Evolutionary conservation across 2,329 filamentous ascomycete species (phyloP), one percentile per base, ranked within the genome.

Genomic region (Chalara sp.): DNA sequence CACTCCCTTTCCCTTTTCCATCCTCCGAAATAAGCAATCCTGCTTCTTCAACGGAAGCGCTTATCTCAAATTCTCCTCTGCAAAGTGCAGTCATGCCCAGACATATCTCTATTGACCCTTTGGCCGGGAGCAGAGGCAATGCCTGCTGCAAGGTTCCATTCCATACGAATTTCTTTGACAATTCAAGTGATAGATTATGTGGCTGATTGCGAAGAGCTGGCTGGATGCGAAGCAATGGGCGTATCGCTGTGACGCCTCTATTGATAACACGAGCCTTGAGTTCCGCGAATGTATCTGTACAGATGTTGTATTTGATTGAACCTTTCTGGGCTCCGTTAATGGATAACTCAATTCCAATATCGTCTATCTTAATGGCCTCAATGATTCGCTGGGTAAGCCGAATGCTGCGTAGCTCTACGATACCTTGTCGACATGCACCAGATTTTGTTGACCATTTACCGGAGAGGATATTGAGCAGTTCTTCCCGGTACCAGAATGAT

Each of bases 401-500:
- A 44, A 96, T 79, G 33, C 81, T 82, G 41, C 90, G 83, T 5
- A 96, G 71, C 63, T 95, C 89, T 47, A 96, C 78, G 1, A 73
- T 74, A 3, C 91, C 91, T 39, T 85, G 76, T 44, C 70, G 67
- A 1, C 71, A 71, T 0, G 73, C 72, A 1, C 72, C 72, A 1
- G 73, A 72, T 33, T 58, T 63, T 0, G 80, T 81, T 50, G 73
- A 79, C 91, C 91, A 96, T 0, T 76, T 80, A 0, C 85, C 89
- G 30, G 75, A 76, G 7, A 96, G 70, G 41, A 76, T 74, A 53
- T 86, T 83, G 3, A 96, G 76, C 2, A 96, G 77, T 63, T 81
- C 83, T 66, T 95, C 87, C 12, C 90, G 81, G 67, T 89, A 96
- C 91, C 91, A 96, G 66, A 96, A 96, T 0, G 84, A 82, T 69